Conservation (phyloP, 495 filamentous ascomycete genomes). For the Peziza echinospora region DNA sequence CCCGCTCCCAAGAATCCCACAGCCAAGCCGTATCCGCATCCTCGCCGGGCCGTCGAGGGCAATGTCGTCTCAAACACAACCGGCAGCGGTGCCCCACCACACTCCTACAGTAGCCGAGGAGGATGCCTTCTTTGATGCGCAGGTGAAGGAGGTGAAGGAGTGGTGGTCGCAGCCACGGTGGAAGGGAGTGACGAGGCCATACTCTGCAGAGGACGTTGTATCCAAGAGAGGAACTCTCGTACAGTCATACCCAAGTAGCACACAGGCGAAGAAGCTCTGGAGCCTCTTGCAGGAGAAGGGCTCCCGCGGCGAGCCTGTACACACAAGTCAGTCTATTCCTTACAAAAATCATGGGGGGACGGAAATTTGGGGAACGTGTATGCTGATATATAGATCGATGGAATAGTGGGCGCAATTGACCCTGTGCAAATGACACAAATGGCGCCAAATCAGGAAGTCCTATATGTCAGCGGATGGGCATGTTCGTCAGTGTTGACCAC, state of each 20-base stretch:
- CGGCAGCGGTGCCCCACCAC: background rate
- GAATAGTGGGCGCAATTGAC: slow-evolving; percentile 82
- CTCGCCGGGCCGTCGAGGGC: background rate
- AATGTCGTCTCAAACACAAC: background rate
- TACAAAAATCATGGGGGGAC: no score
- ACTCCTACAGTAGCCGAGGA: slow-evolving; percentile 32
- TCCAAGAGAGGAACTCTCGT: slow-evolving; percentile 72
- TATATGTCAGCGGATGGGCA: slow-evolving; percentile 94
- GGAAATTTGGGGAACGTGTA: background rate
- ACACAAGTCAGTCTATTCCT: slow-evolving; percentile 43
- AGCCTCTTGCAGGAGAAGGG: slow-evolving; percentile 58
- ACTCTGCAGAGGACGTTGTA: slow-evolving; percentile 74
- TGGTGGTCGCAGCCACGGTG: slow-evolving; percentile 78
- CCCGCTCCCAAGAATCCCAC: slow-evolving; percentile 6
- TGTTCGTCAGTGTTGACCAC: slow-evolving; percentile 79
- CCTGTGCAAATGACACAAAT: slow-evolving; percentile 98
- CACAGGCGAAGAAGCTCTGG: slow-evolving; percentile 89
- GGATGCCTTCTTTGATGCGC: slow-evolving; percentile 55
- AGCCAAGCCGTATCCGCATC: background rate
- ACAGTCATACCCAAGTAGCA: slow-evolving; percentile 70
- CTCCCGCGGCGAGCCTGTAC: slow-evolving; percentile 60
- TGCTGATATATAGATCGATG: background rate
- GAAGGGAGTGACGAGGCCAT: slow-evolving; percentile 75
- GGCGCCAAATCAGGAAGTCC: slow-evolving; percentile 79
- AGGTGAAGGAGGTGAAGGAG: slow-evolving; percentile 57